These are phyloP conservation scores for Neolentinus lepideus DNA, from an alignment of 1,284 basidiomycete genomes.

Conservation along the genomic window DNA sequence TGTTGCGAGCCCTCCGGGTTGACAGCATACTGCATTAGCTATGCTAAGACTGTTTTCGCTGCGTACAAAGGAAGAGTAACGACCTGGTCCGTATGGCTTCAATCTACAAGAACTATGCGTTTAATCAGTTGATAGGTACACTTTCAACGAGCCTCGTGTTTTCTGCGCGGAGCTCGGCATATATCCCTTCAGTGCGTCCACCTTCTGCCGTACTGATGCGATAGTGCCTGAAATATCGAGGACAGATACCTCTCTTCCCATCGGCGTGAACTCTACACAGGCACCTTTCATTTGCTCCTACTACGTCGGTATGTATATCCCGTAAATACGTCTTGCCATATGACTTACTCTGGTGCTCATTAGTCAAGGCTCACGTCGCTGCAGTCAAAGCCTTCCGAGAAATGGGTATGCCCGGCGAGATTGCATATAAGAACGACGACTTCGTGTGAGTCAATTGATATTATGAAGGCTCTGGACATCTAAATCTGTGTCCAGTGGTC, in stretches of 20 bases:
- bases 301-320: constrained; percentile 27
- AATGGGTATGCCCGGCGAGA: constrained; percentile 38
- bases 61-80: constrained; percentile 40
- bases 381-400: constrained; percentile 37
- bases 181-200: constrained; percentile 35
- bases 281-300: constrained; percentile 36
- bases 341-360: not conserved
- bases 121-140: constrained; percentile 25
- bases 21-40: not conserved
- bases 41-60: constrained; percentile 32
- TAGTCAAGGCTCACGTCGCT: constrained; percentile 39
- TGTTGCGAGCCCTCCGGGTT: not conserved
- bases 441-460: constrained; percentile 25
- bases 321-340: not conserved
- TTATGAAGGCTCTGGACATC: not conserved
- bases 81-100: constrained; percentile 27
- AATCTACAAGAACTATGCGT: not conserved
- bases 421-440: constrained; percentile 41
- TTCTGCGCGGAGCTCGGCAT: constrained; percentile 29
- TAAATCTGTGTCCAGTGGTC: constrained; percentile 22
- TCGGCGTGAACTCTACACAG: constrained; percentile 30
- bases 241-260: constrained; percentile 29
- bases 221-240: too few relatives aligned
- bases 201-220: too few relatives aligned
- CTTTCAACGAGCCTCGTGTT: constrained; percentile 42